A percentile compares a stretch with the other conserved stretches of the same genome.
Conservation (phyloP, 2,329 filamentous ascomycete species). For the Neofusicoccum sp. region DNA sequence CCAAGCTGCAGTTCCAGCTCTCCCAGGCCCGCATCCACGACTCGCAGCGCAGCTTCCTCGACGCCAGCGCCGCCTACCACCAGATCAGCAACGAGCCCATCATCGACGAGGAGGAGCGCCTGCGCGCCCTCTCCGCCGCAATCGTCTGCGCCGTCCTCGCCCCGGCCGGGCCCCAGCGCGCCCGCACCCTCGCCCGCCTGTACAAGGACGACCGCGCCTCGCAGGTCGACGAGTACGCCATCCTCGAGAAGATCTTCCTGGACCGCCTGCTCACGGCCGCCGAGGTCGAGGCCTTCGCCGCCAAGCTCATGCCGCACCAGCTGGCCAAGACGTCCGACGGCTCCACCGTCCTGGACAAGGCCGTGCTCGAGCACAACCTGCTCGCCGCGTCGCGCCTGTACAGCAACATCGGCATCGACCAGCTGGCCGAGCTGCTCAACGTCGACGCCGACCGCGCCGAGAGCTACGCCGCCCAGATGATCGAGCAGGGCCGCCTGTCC, state of each 20-base stretch:
- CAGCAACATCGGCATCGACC: conserved; percentile 57
- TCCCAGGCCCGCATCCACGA: conserved; percentile 92
- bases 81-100: conserved; percentile 74
- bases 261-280: conserved; percentile 75
- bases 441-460: conserved; percentile 80
- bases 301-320: conserved; percentile 80
- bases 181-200: conserved; percentile 73
- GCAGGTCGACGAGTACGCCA: conserved; percentile 75
- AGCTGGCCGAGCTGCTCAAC: conserved; percentile 73
- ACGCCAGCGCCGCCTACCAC: conserved; percentile 85
- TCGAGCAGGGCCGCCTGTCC: conserved; percentile 84
- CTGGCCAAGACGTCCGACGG: conserved; percentile 87
- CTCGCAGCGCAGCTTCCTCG: conserved; percentile 82
- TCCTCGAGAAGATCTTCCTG: conserved; percentile 96
- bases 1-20: conserved; percentile 82
- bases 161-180: conserved; percentile 82
- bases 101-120: conserved; percentile 82
- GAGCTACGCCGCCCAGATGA: conserved; percentile 89
- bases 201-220: conserved; percentile 89
- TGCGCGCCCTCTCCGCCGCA: conserved; percentile 80
- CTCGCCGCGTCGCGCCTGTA: conserved; percentile 69
- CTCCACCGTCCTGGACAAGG: conserved; percentile 86
- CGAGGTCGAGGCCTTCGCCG: conserved; percentile 85
- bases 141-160: conserved; percentile 91
- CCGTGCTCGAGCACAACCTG: conserved; percentile 94